These are phyloP conservation scores for Mortierella sp. DNA, from an alignment of 371 early-diverging fungal genomes.

Conservation along the genomic window DNA sequence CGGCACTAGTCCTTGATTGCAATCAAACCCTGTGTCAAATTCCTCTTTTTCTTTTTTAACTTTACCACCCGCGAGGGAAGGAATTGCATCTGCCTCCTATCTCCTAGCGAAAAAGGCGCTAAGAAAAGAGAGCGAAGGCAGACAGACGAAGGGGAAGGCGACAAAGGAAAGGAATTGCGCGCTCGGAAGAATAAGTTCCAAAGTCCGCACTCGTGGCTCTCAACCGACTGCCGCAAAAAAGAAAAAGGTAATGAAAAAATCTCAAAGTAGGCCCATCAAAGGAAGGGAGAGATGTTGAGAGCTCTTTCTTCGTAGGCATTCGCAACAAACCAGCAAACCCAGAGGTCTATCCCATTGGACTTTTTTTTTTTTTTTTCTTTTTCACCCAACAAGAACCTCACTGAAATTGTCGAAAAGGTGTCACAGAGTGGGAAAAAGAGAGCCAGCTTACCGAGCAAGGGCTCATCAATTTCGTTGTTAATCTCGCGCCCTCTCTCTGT, in stretches of 20 bases:
- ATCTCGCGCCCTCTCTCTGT: background rate
- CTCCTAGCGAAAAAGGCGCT: constrained; percentile 1
- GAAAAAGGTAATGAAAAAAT: background rate
- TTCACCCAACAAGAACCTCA: background rate
- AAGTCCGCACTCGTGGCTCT: constrained; percentile 11
- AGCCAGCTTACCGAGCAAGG: background rate
- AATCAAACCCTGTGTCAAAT: constrained; percentile 23
- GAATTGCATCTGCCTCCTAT: background rate
- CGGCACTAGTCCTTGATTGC: constrained; percentile 11
- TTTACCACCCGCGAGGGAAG: background rate
- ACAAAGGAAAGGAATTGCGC: background rate
- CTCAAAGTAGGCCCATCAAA: background rate
- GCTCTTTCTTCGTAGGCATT: background rate
- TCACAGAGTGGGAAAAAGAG: background rate
- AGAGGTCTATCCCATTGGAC: background rate
- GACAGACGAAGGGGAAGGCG: too few relatives aligned
- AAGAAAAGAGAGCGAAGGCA: background rate
- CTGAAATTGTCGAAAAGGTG: background rate
- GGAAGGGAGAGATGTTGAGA: background rate
- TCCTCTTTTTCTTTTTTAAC: background rate
- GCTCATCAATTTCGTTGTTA: background rate
- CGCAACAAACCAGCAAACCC: background rate
- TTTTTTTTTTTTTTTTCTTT: too few relatives aligned
- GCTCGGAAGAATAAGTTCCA: constrained; percentile 5
- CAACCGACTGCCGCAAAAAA: background rate